Evolutionary conservation across 2,329 filamentous ascomycete species (phyloP).

Genomic region (Verticillium longisporum): DNA sequence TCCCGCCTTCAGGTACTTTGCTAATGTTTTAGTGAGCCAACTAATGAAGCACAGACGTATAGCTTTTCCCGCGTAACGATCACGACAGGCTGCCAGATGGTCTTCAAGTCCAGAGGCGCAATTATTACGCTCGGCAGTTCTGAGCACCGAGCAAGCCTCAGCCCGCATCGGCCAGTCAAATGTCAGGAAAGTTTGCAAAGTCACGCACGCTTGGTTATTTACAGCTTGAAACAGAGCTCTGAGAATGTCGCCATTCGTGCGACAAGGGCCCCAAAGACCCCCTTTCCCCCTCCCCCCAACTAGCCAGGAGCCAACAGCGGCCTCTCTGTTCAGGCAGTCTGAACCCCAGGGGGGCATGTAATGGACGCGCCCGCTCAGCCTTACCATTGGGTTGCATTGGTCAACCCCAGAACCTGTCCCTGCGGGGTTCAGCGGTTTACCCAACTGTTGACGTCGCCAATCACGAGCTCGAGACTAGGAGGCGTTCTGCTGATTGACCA

Average conservation of each 20-base stretch:
- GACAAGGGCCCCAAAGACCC: neutral
- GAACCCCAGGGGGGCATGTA: neutral
- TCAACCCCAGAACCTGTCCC: neutral
- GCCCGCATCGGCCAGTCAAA: no score
- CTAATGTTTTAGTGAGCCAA: neutral
- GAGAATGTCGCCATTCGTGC: neutral
- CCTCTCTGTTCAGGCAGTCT: neutral
- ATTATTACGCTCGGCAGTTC: no score
- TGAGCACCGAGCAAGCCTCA: no score
- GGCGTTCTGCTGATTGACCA: neutral
- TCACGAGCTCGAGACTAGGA: neutral
- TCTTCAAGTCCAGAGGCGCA: no score
- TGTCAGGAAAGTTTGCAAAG: neutral
- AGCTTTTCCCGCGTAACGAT: neutral
- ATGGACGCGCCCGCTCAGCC: neutral
- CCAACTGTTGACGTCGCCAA: neutral
- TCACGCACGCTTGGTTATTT: neutral
- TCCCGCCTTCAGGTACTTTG: neutral
- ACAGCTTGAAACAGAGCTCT: neutral
- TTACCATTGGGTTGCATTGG: neutral
- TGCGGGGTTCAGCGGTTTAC: neutral
- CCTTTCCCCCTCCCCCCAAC: neutral
- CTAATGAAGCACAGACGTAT: neutral
- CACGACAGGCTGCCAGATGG: no score
- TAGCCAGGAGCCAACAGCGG: neutral